Evolutionary conservation across 2,329 filamentous ascomycete species (phyloP), one percentile per base, ranked within the genome.

Genomic region (Pseudopyrenochaeta lycopersici): DNA sequence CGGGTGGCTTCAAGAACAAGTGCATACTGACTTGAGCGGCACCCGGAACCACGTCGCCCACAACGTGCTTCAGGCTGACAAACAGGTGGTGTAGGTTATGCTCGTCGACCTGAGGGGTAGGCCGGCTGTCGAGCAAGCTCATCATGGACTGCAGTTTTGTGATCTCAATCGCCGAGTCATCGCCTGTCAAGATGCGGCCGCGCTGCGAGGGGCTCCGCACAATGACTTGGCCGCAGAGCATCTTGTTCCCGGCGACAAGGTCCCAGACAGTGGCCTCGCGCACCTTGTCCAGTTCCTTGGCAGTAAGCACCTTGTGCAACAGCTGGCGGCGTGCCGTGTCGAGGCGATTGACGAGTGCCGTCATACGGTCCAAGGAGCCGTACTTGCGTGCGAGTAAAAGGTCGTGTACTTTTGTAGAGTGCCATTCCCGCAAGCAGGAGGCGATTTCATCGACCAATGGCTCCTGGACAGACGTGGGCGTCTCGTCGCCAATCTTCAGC

Each of bases 401-500:
- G 72, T 96, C 92, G 77, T 99, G 96, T 14, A 99, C 83, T 71
- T 97, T 96, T 15, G 93, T 97, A 17, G 95, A 96, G 78, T 99
- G 94, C 96, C 95, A 99, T 83, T 99, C 95, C 65, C 95, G 87
- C 59, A 99, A 79, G 73, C 95, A 99, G 3, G 93, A 97, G 12
- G 95, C 93, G 66, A 99, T 98, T 76, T 99, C 95, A 76, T 99
- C 95, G 20, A 99, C 93, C 56, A 99, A 78, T 2, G 95, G 95
- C 74, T 99, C 96, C 7, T 90, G 88, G 14, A 86, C 82, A 5
- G 92, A 97, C 0, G 92, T 96, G 1, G 93, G 91, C 1, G 92
- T 97, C 79, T 99, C 95, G 71, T 99, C 95, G 53, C 95, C 95
- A 73, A 99, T 94, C 76, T 97, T 97, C 47, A 99, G 84, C 90